Evolutionary conservation across 2,329 filamentous ascomycete genomes (phyloP), one percentile per base, ranked within the genome.

Genomic region (Escovopsis weberi): DNA sequence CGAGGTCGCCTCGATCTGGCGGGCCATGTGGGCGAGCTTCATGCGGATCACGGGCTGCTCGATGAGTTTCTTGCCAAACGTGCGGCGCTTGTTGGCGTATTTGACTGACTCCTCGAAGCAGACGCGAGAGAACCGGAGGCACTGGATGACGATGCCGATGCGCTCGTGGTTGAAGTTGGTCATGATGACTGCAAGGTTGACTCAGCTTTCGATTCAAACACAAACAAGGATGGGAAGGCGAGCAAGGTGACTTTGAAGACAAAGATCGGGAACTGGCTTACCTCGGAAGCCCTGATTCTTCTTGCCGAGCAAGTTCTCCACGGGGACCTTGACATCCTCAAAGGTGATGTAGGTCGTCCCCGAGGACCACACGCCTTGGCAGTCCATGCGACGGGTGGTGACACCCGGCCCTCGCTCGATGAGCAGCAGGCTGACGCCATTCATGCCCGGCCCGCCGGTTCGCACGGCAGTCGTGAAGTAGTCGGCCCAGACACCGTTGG

Each of bases 101-200:
- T 93, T 93, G 63, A 96, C 76, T 23, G 83, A 85, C 67, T 98
- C 91, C 61, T 96, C 89, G 70, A 86, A 94, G 74, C 88, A 95
- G 51, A 96, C 89, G 51, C 91, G 87, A 37, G 85, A 81, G 75
- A 98, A 96, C 57, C 91, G 87, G 50, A 95, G 64, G 57, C 81
- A 94, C 67, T 98, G 91, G 69, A 96, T 96, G 67, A 96, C 88
- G 65, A 98, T 96, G 48, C 91, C 91, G 54, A 98, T 88, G 49
- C 91, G 85, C 69, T 98, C 91, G 72, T 96, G 91, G 75, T 96
- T 96, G 73, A 95, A 95, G 74, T 95, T 95, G 61, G 86, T 95
- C 89, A 96, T 96, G 72, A 98, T 89, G 59, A 94, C 87, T 75
- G 46, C 6, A 19, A 4, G 8, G 6, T 33, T n/a, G 5, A 37